phyloP scores from a whole-genome alignment of 192 early-diverging fungal species.

The Coemansia aciculifera region DNA sequence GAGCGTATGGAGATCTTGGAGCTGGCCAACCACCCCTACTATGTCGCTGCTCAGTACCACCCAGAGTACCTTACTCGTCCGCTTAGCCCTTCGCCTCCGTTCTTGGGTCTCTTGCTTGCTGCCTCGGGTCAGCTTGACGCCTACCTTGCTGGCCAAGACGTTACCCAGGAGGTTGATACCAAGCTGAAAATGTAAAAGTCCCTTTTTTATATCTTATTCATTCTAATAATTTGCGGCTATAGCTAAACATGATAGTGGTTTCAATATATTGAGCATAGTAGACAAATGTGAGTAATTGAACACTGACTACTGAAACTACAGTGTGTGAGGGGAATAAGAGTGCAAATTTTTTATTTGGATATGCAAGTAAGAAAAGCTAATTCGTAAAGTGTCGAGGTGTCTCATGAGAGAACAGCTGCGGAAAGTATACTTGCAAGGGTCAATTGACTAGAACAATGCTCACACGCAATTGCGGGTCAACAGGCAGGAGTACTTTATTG shows the following conservation, averaged over 20 bases:
- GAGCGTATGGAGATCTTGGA: slow-evolving; percentile 99
- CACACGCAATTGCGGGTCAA: too few relatives aligned
- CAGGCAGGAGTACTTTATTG: too few relatives aligned
- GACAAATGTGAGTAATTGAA: neutral
- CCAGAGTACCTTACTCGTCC: slow-evolving; percentile 98
- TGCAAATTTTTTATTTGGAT: too few relatives aligned
- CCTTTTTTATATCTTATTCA: neutral
- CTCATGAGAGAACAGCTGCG: too few relatives aligned
- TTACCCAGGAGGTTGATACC: slow-evolving; percentile 24
- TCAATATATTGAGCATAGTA: neutral
- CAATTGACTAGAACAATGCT: too few relatives aligned
- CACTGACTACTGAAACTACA: neutral
- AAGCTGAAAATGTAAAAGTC: slow-evolving; percentile 45
- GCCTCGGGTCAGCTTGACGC: slow-evolving; percentile 69
- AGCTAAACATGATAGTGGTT: neutral
- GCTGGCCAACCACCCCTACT: slow-evolving; percentile 86
- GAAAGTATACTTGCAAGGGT: too few relatives aligned
- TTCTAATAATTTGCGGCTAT: neutral
- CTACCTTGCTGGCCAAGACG: slow-evolving; percentile 43
- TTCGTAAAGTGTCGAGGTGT: too few relatives aligned
- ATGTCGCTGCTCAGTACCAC: slow-evolving; percentile 94
- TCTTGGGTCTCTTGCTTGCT: slow-evolving; percentile 91
- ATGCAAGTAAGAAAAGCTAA: too few relatives aligned
- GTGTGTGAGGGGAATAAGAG: too few relatives aligned
- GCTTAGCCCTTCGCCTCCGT: slow-evolving; percentile 85